These are phyloP conservation scores for Aspergillus steynii DNA, from an alignment of 495 filamentous ascomycete genomes.

Conservation along the genomic window DNA sequence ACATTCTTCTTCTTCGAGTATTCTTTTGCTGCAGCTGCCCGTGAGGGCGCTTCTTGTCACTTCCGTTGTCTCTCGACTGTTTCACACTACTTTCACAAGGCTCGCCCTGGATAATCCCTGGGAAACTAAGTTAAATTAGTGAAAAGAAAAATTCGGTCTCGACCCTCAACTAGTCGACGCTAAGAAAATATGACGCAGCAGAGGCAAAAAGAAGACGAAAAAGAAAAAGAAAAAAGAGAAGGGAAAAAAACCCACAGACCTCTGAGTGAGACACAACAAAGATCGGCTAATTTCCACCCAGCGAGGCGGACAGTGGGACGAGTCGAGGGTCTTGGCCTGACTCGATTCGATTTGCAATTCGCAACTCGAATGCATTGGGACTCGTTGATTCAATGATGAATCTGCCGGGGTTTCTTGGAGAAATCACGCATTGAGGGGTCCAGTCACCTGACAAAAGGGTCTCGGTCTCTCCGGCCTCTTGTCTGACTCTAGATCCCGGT, in stretches of 20 bases:
- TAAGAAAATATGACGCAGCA: background rate
- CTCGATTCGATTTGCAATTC: background rate
- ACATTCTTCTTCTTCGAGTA: background rate
- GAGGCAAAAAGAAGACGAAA: background rate
- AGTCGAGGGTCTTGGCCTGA: background rate
- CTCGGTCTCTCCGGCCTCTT: too few species aligned
- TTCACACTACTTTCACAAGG: conserved; percentile 12
- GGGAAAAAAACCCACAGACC: background rate
- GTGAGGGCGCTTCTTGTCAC: background rate
- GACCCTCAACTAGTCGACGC: background rate
- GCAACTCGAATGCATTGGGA: background rate
- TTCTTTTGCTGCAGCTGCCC: conserved; percentile 1
- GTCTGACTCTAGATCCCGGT: background rate
- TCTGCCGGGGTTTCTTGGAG: background rate
- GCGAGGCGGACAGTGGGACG: background rate
- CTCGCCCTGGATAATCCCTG: conserved; percentile 13
- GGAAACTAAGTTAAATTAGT: background rate
- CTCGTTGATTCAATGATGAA: background rate
- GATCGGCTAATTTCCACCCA: background rate
- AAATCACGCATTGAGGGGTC: background rate
- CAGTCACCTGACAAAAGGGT: background rate
- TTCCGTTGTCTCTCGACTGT: conserved; percentile 1
- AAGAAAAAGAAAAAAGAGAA: background rate
- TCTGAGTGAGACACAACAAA: background rate
- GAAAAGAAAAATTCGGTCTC: background rate